Evolutionary conservation across 2,329 filamentous ascomycete species (phyloP).

Genomic region (Botryotinia calthae): DNA sequence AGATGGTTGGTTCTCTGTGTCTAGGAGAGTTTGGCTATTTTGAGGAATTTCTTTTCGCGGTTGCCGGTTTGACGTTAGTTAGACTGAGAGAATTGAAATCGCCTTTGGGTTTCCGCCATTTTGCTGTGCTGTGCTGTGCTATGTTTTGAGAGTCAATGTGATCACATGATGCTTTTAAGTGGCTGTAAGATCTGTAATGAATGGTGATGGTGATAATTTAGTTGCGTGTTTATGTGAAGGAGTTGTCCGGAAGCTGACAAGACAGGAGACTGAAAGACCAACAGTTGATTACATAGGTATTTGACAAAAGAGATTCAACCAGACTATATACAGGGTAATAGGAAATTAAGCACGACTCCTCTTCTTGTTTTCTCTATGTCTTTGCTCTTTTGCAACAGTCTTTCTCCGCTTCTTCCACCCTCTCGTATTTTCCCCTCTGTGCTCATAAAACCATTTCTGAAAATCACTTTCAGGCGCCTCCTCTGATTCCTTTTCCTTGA

Average conservation of each 20-base stretch:
- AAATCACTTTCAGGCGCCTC: constrained; percentile 48
- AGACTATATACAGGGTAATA: not conserved
- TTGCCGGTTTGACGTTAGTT: not conserved
- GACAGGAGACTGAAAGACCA: not conserved
- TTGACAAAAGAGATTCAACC: not conserved
- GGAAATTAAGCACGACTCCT: constrained; percentile 38
- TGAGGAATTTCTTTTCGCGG: constrained; percentile 2
- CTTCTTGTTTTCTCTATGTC: constrained; percentile 62
- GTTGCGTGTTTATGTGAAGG: not conserved
- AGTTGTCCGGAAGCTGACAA: not conserved
- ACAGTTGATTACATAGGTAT: not conserved
- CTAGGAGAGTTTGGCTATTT: not conserved
- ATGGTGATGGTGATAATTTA: not conserved
- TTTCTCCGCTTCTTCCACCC: constrained; percentile 66
- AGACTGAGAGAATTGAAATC: not conserved
- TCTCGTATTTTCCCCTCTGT: constrained; percentile 61
- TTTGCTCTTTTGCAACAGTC: constrained; percentile 62
- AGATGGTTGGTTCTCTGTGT: not conserved
- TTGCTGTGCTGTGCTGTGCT: not conserved
- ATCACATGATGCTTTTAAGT: not conserved
- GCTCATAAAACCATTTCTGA: constrained; percentile 67
- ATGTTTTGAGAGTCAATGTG: not conserved
- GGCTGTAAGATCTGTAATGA: not conserved
- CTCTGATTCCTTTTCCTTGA: constrained; percentile 24
- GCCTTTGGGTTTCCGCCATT: not conserved